These are phyloP conservation scores for Boletus subluridellus DNA, from an alignment of 1,284 basidiomycete species.

Conservation along the genomic window DNA sequence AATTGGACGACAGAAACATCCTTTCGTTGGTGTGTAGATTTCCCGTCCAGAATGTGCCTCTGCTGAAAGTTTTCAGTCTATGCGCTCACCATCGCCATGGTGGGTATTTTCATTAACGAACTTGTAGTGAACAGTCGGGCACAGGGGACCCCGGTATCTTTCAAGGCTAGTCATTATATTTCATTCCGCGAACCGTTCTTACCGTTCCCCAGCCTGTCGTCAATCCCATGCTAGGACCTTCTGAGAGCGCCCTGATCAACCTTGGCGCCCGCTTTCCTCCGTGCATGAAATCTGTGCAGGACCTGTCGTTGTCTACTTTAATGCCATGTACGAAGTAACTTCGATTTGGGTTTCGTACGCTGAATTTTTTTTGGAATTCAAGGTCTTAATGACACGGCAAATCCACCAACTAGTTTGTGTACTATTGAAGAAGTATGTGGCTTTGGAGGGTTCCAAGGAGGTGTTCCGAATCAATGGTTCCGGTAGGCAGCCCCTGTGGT, in stretches of 20 bases:
- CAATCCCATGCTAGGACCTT: slow-evolving; percentile 92
- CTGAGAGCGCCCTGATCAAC: slow-evolving; percentile 79
- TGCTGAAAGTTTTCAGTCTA: slow-evolving; percentile 46
- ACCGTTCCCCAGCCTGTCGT: slow-evolving; percentile 56
- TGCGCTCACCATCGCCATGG: slow-evolving; percentile 62
- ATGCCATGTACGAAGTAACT: slow-evolving; percentile 57
- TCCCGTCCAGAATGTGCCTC: background rate
- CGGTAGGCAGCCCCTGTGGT: slow-evolving; percentile 43
- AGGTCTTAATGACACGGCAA: slow-evolving; percentile 76
- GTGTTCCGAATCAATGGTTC: slow-evolving; percentile 81
- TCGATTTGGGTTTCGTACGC: slow-evolving; percentile 2
- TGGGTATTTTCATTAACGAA: slow-evolving; percentile 74
- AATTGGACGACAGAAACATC: slow-evolving; percentile 76
- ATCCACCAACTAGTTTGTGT: slow-evolving; percentile 68
- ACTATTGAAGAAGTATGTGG: slow-evolving; percentile 83
- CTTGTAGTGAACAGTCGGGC: slow-evolving; percentile 67
- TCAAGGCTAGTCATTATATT: slow-evolving; percentile 53
- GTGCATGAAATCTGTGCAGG: slow-evolving; percentile 75
- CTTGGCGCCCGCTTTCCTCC: slow-evolving; percentile 91
- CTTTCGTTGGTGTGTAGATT: slow-evolving; percentile 58
- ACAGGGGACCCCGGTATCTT: slow-evolving; percentile 77
- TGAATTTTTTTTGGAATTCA: slow-evolving; percentile 5
- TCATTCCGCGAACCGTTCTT: background rate
- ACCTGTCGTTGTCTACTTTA: slow-evolving; percentile 55
- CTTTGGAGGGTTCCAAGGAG: slow-evolving; percentile 75